Base-by-base conservation (phyloP, 179 eudicot genomes). In the Beta macrorhiza region DNA sequence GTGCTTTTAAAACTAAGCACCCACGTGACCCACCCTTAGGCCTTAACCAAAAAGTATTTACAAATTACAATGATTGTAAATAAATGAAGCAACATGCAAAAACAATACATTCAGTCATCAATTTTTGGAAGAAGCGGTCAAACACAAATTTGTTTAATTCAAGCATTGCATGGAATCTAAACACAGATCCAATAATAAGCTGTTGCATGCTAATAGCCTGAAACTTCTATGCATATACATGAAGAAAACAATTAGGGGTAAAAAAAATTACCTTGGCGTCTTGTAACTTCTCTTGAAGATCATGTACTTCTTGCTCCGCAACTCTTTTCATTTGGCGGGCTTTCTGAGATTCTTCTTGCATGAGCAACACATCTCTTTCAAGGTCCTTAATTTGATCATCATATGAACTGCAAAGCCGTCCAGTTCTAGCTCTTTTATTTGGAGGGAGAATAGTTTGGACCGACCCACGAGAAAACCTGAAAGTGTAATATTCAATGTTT, bases 391-490 rank as follows among this genome's bases (percentile, higher is more conserved):
- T 91, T 83, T 92, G 90, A 82, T 90, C 88, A 82, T 90, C 97
- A 89, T 85, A 94, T 10, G 99, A 92, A 80, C 93, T 89, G 87
- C 90, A 91, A 49, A 97, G 97, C 51, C 99, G 92, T 37, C 87
- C 85, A 79, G 86, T 74, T 87, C 95, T 88, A 61, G 81, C 78
- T 82, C 76, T 87, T 88, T 82, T 92, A 83, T 87, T 86, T n/a
- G 97, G 98, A 67, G 99, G 99, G 79, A 97, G 97, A 83, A 88
- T 85, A 20, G 98, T 92, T 82, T 97, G 92, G 80, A 90, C 92
- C 75, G 91, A 84, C 74, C 91, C 92, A 67, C 98, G 98, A 74
- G 89, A 93, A 86, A 97, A 97, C 99, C 99, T 97, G 82, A 49
- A 74, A 16, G 55, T 32, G 42, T 58, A 55, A n/a, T n/a, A 71